Evolutionary conservation across 2,329 filamentous ascomycete genomes (phyloP).

Genomic region (Botryotinia calthae): DNA sequence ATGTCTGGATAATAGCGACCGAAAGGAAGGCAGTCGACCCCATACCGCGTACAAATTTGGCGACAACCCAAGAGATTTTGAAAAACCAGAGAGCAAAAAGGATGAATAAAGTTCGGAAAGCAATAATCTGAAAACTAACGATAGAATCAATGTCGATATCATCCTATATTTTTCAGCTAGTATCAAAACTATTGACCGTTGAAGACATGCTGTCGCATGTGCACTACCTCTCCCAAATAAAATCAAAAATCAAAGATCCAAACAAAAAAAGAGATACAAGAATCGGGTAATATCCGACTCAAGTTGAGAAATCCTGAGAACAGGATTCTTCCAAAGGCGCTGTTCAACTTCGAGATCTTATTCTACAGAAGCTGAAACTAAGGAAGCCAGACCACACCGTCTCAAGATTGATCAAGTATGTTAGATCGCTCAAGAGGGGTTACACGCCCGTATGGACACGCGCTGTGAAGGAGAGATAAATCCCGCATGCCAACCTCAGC

Average conservation of each 20-base stretch:
- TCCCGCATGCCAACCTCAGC: slow-evolving; percentile 8
- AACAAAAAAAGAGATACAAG: neutral
- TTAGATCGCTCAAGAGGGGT: neutral
- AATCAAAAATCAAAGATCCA: neutral
- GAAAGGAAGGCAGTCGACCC: no score
- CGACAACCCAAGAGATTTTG: neutral
- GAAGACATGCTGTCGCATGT: neutral
- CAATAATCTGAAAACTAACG: neutral
- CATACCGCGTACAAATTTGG: neutral
- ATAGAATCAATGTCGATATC: no score
- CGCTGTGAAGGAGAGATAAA: slow-evolving; percentile 10
- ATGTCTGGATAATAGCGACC: neutral
- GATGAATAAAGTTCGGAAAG: neutral
- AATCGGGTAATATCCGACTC: neutral
- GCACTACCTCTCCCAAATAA: neutral
- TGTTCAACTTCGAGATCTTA: neutral
- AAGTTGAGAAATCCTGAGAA: neutral
- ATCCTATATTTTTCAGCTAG: neutral
- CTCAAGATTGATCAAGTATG: neutral
- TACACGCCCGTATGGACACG: neutral
- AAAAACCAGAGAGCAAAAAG: neutral
- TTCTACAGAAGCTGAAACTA: neutral
- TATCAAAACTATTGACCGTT: neutral
- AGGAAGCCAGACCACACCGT: neutral
- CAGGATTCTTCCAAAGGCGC: neutral